Evolutionary conservation across 306 rosid genomes (phyloP).

Genomic region (peach (Prunus persica)): DNA sequence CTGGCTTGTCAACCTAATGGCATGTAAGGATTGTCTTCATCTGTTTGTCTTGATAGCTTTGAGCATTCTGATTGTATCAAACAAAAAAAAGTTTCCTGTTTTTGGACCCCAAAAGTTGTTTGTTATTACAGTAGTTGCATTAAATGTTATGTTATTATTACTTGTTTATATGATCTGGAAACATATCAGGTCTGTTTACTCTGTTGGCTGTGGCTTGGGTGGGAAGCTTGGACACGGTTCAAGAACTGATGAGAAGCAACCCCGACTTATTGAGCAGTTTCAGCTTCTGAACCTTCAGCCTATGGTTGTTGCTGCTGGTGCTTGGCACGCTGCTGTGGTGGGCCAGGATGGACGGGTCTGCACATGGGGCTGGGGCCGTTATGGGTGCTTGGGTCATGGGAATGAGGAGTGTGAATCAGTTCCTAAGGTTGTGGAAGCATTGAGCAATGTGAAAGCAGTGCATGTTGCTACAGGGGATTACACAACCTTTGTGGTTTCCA

Average conservation of each 20-base stretch:
- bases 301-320: constrained; percentile 84
- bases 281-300: constrained; percentile 76
- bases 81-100: neutral
- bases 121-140: neutral
- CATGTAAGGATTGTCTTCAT: constrained; percentile 60
- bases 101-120: neutral
- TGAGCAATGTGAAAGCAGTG: constrained; percentile 70
- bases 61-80: neutral
- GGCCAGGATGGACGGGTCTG: constrained; percentile 93
- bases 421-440: constrained; percentile 82
- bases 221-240: constrained; percentile 95
- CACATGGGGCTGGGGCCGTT: constrained; percentile 99
- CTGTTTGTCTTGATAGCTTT: constrained; percentile 1
- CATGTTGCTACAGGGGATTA: constrained; percentile 94
- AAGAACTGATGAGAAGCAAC: constrained; percentile 76
- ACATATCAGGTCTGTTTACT: constrained; percentile 79
- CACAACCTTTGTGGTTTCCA: constrained; percentile 83
- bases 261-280: constrained; percentile 77
- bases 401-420: constrained; percentile 82
- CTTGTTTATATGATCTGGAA: constrained; percentile 9
- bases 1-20: constrained; percentile 88
- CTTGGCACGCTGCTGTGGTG: constrained; percentile 99
- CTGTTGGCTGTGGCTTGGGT: constrained; percentile 97
- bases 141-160: constrained; percentile 4
- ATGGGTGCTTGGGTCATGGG: constrained; percentile 96